Base-by-base conservation (phyloP, 257 asterid genomes). In the Primulina eburnea region DNA sequence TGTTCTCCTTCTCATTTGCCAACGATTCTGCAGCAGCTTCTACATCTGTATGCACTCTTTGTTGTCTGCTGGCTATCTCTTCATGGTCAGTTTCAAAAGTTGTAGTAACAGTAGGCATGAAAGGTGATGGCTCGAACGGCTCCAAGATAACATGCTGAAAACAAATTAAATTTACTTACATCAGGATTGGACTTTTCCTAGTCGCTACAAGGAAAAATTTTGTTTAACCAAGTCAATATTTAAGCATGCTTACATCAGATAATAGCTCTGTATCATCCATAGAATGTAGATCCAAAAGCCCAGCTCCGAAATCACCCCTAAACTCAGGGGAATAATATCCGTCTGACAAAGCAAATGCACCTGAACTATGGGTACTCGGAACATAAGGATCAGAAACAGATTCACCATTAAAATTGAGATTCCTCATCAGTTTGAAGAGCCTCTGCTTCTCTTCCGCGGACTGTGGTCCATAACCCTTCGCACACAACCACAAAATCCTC, bases 251-350 rank as follows among this genome's bases (percentile, higher is more conserved):
- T 84, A 91, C 99, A 87, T 91, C 99, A 52, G 99, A 86, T 84
- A 94, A 84, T 80, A 94, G 97, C 78, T 94, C 99, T 1, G 97
- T 94, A 72, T 94, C 97, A 81, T 94, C 99, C 97, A 94, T 89
- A 67, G 99, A 83, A 82, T 94, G 97, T 68, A 94, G 84, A 79
- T 94, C 99, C 85, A 94, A 76, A 75, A 91, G 97, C 52, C 97
- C 97, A 66, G 93, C 97, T 70, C 99, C 99, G 70, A 91, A 89
- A 71, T 94, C 97, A 66, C 96, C 96, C 69, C 95, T 83, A 76
- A 91, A 88, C 68, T 91, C 97, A 6, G 97, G 96, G 71, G 97
- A 86, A 78, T 86, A 84, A 67, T 79, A 76, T 10, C 93, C 92
- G 33, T 85, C 96, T 35, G 88, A 70, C n/a, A 84, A 79, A 73